Evolutionary conservation across 2,329 filamentous ascomycete species (phyloP), one percentile per base, ranked within the genome.

Genomic region (Ceratocystis eucalypticola): DNA sequence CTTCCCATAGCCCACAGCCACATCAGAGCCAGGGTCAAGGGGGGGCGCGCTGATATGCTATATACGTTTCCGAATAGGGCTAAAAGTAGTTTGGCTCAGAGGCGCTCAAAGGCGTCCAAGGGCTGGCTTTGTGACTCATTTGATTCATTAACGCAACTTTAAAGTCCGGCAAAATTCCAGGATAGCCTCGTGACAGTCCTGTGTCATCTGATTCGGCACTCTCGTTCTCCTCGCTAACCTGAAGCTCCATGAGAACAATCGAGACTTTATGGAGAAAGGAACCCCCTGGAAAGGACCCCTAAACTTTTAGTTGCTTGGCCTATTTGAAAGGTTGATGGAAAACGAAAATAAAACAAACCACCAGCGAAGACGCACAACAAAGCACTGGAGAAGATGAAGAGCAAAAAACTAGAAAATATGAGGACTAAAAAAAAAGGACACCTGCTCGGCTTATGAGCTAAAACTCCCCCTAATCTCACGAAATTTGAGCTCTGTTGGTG

Each of bases 401-500:
- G 41, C 46, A 48, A 46, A 20, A 48, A 25, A 46, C 20, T 37
- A 57, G 46, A 20, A 8, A 8, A 65, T 10, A 65, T 25, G 8
- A 65, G 1, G 41, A 46, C 12, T 37, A 67, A 46, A 50, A 65
- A 8, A 50, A 44, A 28, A 33, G 20, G 15, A 45, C 15, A 37
- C 10, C 5, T 68, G 48, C 61, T 70, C 37, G 37, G 37, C 37
- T 41, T 41, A 2, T 41, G 37, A 41, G 10, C 37, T 41, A 41
- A 41, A 15, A 4, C 37, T 5, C 37, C 37, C 1, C 10, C 37
- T 28, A 28, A 41, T 41, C 10, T 15, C 37, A 15, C 10, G 10
- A 41, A 41, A 41, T 41, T 41, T 15, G 37, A 41, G 10, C 37
- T 41, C 68, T 41, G 64, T 69, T 5, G 15, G 44, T 57, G 53